Conservation (phyloP, 192 early-diverging fungal genomes). For the Lobosporangium transversale region DNA sequence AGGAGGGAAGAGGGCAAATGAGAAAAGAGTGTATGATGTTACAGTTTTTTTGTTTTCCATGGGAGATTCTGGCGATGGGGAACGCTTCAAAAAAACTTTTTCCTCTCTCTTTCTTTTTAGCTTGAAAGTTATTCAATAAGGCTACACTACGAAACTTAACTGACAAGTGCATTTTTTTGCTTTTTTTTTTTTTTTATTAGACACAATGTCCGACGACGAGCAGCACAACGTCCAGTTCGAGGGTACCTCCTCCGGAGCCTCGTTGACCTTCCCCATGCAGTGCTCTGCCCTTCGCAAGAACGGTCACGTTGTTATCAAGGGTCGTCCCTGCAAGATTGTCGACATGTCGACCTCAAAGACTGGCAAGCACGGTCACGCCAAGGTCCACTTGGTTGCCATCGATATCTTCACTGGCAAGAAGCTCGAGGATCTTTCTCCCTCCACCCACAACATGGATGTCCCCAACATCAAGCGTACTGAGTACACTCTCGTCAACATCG, state of each 20-base stretch:
- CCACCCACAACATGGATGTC: conserved; percentile 99
- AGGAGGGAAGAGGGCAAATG: neutral
- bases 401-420: conserved; percentile 99
- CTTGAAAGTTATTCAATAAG: neutral
- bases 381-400: conserved; percentile 93
- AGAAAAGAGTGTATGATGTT: neutral
- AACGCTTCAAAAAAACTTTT: too few species aligned
- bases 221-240: conserved; percentile 80
- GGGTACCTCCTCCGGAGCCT: conserved; percentile 82
- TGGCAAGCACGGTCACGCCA: conserved; percentile 99
- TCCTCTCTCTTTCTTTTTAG: neutral
- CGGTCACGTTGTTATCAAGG: conserved; percentile 98
- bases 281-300: conserved; percentile 99
- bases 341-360: conserved; percentile 99
- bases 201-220: conserved; percentile 66
- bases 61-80: too few species aligned
- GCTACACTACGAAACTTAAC: too few species aligned
- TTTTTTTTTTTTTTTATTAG: conserved; percentile 11
- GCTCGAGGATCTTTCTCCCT: conserved; percentile 99
- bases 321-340: conserved; percentile 99
- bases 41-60: neutral
- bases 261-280: conserved; percentile 96
- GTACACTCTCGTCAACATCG: conserved; percentile 86
- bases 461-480: conserved; percentile 92
- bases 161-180: too few species aligned